Evolutionary conservation across 768 basidiomycete genomes (phyloP).

Genomic region (Rhodotorula kratochvilovae): DNA sequence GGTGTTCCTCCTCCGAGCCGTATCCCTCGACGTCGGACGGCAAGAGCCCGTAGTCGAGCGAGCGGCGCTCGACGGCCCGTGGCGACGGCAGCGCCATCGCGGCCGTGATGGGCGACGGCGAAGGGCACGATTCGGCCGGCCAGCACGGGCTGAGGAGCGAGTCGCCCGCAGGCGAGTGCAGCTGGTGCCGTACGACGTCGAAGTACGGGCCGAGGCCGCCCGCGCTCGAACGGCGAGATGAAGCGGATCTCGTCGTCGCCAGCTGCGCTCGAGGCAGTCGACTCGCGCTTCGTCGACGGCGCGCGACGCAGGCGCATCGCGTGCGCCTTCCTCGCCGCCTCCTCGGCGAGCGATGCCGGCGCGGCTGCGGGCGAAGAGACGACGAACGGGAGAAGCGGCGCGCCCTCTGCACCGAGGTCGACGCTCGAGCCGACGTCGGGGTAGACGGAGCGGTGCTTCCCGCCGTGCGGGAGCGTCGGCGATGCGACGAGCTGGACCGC

Average conservation of each 20-base stretch:
- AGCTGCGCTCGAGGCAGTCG: not conserved
- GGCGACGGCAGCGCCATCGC: not conserved
- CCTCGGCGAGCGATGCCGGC: not conserved
- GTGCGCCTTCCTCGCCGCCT: not conserved
- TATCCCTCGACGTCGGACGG: conserved; percentile 4
- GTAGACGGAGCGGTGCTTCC: conserved; percentile 24
- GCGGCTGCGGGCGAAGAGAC: not conserved
- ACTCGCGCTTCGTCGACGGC: not conserved
- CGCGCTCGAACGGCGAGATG: not conserved
- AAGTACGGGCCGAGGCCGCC: conserved; percentile 28
- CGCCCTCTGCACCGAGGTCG: not conserved
- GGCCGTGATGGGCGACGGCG: conserved; percentile 2
- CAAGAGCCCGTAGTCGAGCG: not conserved
- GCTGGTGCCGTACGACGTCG: conserved; percentile 9
- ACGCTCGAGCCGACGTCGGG: not conserved
- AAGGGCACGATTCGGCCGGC: not conserved
- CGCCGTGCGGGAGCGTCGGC: not conserved
- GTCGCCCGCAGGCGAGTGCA: not conserved
- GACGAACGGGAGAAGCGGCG: not conserved
- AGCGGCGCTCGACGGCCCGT: not conserved
- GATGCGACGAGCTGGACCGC: conserved; percentile 3
- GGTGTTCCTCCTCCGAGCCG: conserved; percentile 6
- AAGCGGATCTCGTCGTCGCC: not conserved
- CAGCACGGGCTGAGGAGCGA: not conserved
- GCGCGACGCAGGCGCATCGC: not conserved